phyloP scores from a whole-genome alignment of 805 yeast species.

The Candida alai region DNA sequence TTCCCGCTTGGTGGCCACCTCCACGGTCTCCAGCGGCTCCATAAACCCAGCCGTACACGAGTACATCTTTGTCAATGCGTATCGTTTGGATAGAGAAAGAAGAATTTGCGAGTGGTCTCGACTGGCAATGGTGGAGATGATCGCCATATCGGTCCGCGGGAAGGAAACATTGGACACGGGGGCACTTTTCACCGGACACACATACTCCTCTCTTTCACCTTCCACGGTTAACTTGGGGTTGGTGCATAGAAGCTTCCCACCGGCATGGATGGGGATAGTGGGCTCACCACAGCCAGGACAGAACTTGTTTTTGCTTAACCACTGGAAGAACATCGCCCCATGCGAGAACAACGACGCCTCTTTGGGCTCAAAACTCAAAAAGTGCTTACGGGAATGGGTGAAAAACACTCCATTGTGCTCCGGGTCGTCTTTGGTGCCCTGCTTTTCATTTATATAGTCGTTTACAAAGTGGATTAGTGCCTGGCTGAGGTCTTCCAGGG shows the following conservation, averaged over 20 bases:
- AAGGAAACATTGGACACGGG: conserved; percentile 73
- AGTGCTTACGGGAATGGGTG: conserved; percentile 34
- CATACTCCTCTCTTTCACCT: conserved; percentile 17
- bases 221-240: conserved; percentile 11
- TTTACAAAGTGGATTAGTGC: conserved; percentile 27
- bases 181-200: conserved; percentile 36
- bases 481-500: conserved; percentile 38
- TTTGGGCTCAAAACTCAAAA: conserved; percentile 26
- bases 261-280: conserved; percentile 62
- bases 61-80: conserved; percentile 54
- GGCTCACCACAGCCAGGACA: conserved; percentile 85
- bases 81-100: conserved; percentile 66
- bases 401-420: conserved; percentile 20
- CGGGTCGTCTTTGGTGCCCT: conserved; percentile 9
- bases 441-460: conserved; percentile 10
- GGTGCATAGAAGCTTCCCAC: conserved; percentile 57
- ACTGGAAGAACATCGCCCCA: conserved; percentile 79
- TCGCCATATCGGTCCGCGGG: conserved; percentile 90
- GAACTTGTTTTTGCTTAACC: conserved; percentile 68
- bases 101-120: conserved; percentile 57
- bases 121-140: conserved; percentile 76
- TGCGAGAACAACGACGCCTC: conserved; percentile 75
- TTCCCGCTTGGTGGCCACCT: conserved; percentile 82
- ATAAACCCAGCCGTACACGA: conserved; percentile 92
- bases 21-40: conserved; percentile 93